Evolutionary conservation across 306 rosid species (phyloP).

Genomic region (Dalbergia cultrata): DNA sequence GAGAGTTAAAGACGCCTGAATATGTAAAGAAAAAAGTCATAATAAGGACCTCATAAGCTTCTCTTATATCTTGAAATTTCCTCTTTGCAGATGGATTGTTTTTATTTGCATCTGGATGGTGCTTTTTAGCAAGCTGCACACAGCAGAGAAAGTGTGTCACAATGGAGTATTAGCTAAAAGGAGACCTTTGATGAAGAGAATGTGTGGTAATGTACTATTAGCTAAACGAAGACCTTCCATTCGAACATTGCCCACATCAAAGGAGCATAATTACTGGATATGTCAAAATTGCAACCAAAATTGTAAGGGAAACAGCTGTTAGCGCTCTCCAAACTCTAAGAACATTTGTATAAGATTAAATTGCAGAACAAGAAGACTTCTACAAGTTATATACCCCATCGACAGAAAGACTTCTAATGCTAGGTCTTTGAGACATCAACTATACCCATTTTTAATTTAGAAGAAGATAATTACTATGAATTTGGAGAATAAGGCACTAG

Average conservation of each 20-base stretch:
- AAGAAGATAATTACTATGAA: slow-evolving; percentile 24
- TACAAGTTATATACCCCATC: slow-evolving; percentile 13
- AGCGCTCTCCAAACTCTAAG: neutral
- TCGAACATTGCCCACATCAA: slow-evolving; percentile 31
- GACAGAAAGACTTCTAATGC: slow-evolving; percentile 7
- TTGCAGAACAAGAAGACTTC: slow-evolving; percentile 25
- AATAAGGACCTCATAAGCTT: slow-evolving; percentile 86
- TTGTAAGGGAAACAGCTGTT: slow-evolving; percentile 19
- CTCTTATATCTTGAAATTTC: slow-evolving; percentile 94
- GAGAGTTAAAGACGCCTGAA: slow-evolving; percentile 7
- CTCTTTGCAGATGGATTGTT: slow-evolving; percentile 83
- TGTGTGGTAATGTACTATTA: slow-evolving; percentile 30
- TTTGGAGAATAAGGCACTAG: slow-evolving; percentile 9
- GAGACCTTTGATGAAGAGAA: slow-evolving; percentile 38
- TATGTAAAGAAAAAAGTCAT: slow-evolving; percentile 38
- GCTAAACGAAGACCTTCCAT: slow-evolving; percentile 26
- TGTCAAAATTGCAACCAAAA: slow-evolving; percentile 36
- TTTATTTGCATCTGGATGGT: slow-evolving; percentile 95
- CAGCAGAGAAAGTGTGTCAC: slow-evolving; percentile 43
- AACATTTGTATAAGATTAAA: slow-evolving; percentile 3
- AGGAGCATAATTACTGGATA: slow-evolving; percentile 18
- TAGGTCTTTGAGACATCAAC: slow-evolving; percentile 7
- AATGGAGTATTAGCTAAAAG: slow-evolving; percentile 29
- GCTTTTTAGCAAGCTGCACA: slow-evolving; percentile 90
- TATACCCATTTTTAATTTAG: slow-evolving; percentile 9